A percentile compares a stretch with the other conserved stretches of the same genome.
Evolutionary conservation across 73 alveolate species (phyloP).

Genomic region (Tetrahymena borealis): DNA sequence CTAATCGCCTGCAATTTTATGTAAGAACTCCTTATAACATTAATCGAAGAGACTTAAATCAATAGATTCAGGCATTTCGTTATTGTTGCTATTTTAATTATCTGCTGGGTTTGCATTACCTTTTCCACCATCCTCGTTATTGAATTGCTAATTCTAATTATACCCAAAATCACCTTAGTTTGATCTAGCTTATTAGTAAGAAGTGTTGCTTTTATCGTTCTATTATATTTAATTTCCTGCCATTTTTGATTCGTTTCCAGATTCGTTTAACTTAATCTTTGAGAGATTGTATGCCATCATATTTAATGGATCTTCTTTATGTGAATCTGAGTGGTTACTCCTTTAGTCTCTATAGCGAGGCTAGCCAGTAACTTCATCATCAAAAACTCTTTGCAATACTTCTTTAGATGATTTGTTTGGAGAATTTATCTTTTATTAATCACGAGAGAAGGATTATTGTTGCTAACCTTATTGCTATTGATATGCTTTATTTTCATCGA

Average conservation of each 20-base stretch:
- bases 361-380: background rate
- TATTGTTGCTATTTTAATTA: background rate
- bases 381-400: background rate
- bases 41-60: background rate
- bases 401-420: background rate
- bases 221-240: background rate
- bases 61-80: background rate
- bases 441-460: background rate
- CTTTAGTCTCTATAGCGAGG: background rate
- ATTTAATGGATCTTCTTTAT: background rate
- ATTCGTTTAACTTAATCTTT: background rate
- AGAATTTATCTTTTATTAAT: background rate
- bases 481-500: background rate
- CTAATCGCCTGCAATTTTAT: background rate
- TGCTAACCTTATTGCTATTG: background rate
- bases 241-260: background rate
- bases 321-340: background rate
- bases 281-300: background rate
- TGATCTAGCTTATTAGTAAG: background rate
- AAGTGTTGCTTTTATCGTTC: background rate
- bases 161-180: background rate
- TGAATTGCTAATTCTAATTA: background rate
- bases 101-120: background rate
- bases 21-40: background rate
- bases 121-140: background rate